phyloP scores from a whole-genome alignment of 805 yeast species.

The Starmerella asiatica region DNA sequence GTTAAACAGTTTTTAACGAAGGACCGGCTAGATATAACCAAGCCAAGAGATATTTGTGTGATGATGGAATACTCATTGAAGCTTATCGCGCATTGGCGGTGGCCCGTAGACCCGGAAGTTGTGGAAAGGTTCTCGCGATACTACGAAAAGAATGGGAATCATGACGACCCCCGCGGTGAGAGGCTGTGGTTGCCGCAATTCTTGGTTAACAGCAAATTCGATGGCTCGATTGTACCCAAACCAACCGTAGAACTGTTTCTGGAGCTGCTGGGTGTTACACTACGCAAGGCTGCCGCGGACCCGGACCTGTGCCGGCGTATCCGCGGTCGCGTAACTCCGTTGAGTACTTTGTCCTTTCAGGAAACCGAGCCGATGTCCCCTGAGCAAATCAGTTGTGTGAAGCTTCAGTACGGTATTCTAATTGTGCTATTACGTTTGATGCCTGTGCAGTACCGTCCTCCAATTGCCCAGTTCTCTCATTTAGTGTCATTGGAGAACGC shows the following conservation, averaged over 20 bases:
- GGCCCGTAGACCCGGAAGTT: conserved; percentile 17
- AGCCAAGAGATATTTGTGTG: background rate
- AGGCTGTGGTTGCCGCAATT: conserved; percentile 16
- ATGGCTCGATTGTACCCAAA: conserved; percentile 11
- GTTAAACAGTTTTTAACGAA: too few species aligned
- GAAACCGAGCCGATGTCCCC: conserved; percentile 10
- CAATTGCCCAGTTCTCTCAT: conserved; percentile 18
- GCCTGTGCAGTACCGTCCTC: conserved; percentile 7
- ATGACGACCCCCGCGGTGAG: conserved; percentile 20
- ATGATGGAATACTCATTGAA: conserved; percentile 7
- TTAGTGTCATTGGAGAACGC: conserved; percentile 13
- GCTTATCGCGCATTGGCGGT: conserved; percentile 15
- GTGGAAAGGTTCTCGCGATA: conserved; percentile 13
- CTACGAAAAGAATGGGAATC: conserved; percentile 16
- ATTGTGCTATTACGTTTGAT: conserved; percentile 15
- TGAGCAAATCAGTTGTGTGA: conserved; percentile 15
- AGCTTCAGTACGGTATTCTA: conserved; percentile 19
- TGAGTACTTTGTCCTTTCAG: conserved; percentile 15
- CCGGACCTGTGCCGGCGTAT: conserved; percentile 6
- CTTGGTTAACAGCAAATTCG: conserved; percentile 12
- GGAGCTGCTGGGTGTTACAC: conserved; percentile 19
- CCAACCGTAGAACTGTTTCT: conserved; percentile 15
- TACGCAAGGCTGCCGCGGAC: conserved; percentile 4
- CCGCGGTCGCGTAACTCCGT: conserved; percentile 19
- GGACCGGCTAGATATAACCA: background rate